A percentile compares a stretch with the other conserved stretches of the same genome.
Evolutionary conservation across 352 stramenopile species (phyloP).

Genomic region (Globisporangium viniferum): DNA sequence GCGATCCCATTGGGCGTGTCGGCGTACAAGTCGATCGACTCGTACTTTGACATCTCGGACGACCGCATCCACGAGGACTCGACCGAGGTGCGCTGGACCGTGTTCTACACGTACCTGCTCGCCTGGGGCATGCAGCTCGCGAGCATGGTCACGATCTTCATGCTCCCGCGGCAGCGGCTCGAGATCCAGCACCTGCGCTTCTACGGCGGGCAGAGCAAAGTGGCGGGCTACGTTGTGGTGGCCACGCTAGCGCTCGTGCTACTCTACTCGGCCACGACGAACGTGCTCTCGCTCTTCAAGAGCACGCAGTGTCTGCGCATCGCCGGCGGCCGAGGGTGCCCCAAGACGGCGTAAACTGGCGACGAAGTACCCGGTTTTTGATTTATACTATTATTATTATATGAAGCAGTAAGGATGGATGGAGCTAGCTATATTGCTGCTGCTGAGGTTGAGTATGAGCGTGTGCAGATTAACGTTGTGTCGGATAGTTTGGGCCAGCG

Average conservation of each 20-base stretch:
- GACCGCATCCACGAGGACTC: slow-evolving; percentile 50
- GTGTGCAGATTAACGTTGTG: neutral
- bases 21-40: slow-evolving; percentile 61
- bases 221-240: slow-evolving; percentile 19
- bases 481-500: neutral
- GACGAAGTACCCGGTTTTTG: neutral
- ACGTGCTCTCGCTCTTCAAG: slow-evolving; percentile 52
- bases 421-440: neutral
- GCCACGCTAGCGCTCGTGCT: slow-evolving; percentile 19
- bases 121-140: slow-evolving; percentile 51
- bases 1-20: slow-evolving; percentile 45
- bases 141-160: slow-evolving; percentile 41
- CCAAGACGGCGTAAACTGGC: neutral
- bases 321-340: slow-evolving; percentile 42
- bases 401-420: neutral
- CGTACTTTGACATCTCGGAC: slow-evolving; percentile 49
- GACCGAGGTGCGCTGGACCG: slow-evolving; percentile 32
- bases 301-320: slow-evolving; percentile 45
- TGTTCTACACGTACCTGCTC: slow-evolving; percentile 47
- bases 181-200: slow-evolving; percentile 28
- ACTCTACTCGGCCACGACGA: slow-evolving; percentile 23
- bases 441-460: neutral
- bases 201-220: slow-evolving; percentile 17
- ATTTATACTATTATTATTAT: slow-evolving; percentile 4
- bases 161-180: slow-evolving; percentile 40